Conservation (phyloP, 495 filamentous ascomycete genomes). For the Hypoxylon cercidicola region DNA sequence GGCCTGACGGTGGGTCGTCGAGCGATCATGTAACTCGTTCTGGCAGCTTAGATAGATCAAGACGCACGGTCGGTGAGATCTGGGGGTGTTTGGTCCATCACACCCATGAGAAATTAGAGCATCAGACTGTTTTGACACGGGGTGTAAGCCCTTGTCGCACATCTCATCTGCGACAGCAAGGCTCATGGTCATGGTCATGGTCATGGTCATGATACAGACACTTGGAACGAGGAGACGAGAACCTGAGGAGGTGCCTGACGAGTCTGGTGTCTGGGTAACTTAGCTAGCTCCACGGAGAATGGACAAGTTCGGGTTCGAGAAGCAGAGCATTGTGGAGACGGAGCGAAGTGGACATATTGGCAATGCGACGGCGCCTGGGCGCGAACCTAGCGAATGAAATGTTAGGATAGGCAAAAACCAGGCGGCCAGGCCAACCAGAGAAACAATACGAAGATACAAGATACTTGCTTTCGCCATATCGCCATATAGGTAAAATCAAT, state of each 20-base stretch:
- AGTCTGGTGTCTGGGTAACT: not conserved
- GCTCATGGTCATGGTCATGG: too few species aligned
- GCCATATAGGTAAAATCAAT: too few species aligned
- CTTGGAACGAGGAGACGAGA: conserved; percentile 23
- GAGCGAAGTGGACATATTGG: conserved; percentile 6
- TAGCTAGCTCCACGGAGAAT: not conserved
- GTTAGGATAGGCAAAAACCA: not conserved
- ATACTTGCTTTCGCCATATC: conserved; percentile 14
- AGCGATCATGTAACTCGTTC: conserved; percentile 17
- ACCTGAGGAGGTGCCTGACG: not conserved
- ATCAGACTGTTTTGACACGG: conserved; percentile 1
- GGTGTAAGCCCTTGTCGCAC: conserved; percentile 19
- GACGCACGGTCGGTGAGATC: conserved; percentile 20
- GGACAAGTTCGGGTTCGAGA: conserved; percentile 27
- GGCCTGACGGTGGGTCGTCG: conserved; percentile 39
- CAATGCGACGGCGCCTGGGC: conserved; percentile 29
- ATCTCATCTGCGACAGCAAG: conserved; percentile 33
- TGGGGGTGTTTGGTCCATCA: conserved; percentile 9
- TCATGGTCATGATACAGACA: conserved; percentile 28
- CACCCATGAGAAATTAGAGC: conserved; percentile 15
- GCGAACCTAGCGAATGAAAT: conserved; percentile 25
- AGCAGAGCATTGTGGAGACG: not conserved
- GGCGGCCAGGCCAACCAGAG: not conserved
- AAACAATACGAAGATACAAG: not conserved
- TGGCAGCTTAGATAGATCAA: conserved; percentile 30